Evolutionary conservation across 2,329 filamentous ascomycete genomes (phyloP).

Genomic region (Cercospora canescens): DNA sequence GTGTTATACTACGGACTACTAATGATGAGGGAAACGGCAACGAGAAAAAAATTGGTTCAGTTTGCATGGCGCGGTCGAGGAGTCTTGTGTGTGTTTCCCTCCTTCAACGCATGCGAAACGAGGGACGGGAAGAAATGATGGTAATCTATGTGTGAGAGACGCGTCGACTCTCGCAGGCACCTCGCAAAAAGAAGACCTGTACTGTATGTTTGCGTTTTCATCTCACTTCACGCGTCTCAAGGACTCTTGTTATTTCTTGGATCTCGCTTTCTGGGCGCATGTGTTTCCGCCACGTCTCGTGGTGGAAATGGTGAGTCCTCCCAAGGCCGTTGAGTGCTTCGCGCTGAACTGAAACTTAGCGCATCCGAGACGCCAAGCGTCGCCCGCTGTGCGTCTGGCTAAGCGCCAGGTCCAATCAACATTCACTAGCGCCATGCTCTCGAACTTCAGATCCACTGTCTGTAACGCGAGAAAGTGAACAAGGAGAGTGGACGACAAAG

Average conservation of each 20-base stretch:
- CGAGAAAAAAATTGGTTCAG: not conserved
- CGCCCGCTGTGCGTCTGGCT: not conserved
- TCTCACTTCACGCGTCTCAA: not conserved
- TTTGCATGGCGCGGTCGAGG: slow-evolving; percentile 4
- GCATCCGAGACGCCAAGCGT: not conserved
- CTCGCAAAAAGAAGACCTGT: not conserved
- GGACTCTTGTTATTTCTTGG: not conserved
- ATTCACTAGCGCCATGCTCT: slow-evolving; percentile 5
- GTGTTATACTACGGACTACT: slow-evolving; percentile 7
- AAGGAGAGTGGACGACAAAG: not conserved
- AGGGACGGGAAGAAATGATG: slow-evolving; percentile 2
- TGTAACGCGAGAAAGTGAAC: not conserved
- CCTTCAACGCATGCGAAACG: not conserved
- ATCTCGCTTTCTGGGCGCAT: not conserved
- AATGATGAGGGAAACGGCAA: slow-evolving; percentile 4
- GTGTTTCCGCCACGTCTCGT: not conserved
- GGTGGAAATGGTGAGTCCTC: not conserved
- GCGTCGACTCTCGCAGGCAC: not conserved
- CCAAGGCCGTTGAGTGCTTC: not conserved
- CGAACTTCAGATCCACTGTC: not conserved
- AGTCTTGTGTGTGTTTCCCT: not conserved
- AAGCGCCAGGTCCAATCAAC: slow-evolving; percentile 10
- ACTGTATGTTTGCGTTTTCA: not conserved
- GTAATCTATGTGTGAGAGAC: slow-evolving; percentile 4
- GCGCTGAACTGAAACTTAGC: slow-evolving; percentile 6